These are phyloP conservation scores for Phytophthora fragariae DNA, from an alignment of 352 stramenopile species.

Conservation along the genomic window DNA sequence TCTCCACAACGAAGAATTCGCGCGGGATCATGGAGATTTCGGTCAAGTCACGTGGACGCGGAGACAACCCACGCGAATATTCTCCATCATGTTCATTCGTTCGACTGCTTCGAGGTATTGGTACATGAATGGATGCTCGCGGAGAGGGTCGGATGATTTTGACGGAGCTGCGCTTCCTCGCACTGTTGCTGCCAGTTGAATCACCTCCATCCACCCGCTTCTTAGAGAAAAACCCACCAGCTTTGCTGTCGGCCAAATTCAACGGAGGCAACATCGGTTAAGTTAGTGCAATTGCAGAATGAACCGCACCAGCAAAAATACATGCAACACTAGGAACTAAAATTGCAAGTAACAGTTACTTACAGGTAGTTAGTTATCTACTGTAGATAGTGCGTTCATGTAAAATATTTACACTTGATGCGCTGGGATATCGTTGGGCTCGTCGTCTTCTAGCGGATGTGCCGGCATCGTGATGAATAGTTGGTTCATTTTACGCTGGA, in stretches of 20 bases:
- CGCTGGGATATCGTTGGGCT: conserved; percentile 27
- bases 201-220: conserved; percentile 35
- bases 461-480: conserved; percentile 70
- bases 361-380: too few relatives aligned
- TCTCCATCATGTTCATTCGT: conserved; percentile 1
- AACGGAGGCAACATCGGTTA: conserved; percentile 52
- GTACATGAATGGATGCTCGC: conserved; percentile 21
- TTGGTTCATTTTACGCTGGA: conserved; percentile 88
- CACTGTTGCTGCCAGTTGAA: conserved; percentile 21
- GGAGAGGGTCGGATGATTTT: conserved; percentile 34
- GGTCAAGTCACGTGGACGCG: conserved; percentile 21
- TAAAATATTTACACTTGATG: conserved; percentile 38
- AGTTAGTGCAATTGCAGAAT: conserved; percentile 1
- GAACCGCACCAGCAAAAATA: not conserved
- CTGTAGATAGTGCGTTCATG: conserved; percentile 5
- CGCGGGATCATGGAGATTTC: conserved; percentile 65
- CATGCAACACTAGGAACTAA: not conserved
- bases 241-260: conserved; percentile 46
- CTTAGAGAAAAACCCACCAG: conserved; percentile 42
- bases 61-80: not conserved
- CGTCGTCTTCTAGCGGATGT: conserved; percentile 47
- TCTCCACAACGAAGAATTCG: conserved; percentile 85
- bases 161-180: conserved; percentile 23
- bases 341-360: not conserved
- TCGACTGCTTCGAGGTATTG: conserved; percentile 19